Evolutionary conservation across 805 yeast genomes (phyloP).

Genomic region (Ogataea pignaliae): DNA sequence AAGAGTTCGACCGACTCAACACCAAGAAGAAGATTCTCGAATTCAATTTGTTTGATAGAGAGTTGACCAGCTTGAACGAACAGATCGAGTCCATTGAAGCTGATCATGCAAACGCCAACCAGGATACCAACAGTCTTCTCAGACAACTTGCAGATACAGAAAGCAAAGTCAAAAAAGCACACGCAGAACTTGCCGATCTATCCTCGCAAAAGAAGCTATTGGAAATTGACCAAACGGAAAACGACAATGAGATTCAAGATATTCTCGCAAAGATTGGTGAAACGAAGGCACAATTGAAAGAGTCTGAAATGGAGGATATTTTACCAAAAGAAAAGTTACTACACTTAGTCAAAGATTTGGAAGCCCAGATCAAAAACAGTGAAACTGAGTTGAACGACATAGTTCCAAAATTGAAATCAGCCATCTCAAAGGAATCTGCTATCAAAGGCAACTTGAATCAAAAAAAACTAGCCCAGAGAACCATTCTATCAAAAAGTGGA

Average conservation of each 20-base stretch:
- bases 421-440: slow-evolving; percentile 37
- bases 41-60: slow-evolving; percentile 73
- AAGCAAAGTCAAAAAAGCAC: slow-evolving; percentile 39
- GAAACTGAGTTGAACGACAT: slow-evolving; percentile 33
- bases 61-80: slow-evolving; percentile 55
- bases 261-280: slow-evolving; percentile 45
- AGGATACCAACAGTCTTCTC: slow-evolving; percentile 50
- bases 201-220: slow-evolving; percentile 46
- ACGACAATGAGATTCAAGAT: slow-evolving; percentile 46
- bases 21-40: slow-evolving; percentile 67
- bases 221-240: slow-evolving; percentile 52
- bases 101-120: slow-evolving; percentile 46
- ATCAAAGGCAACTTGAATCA: slow-evolving; percentile 38
- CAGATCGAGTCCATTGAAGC: slow-evolving; percentile 59
- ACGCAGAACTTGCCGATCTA: slow-evolving; percentile 41
- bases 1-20: slow-evolving; percentile 63
- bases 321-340: slow-evolving; percentile 20
- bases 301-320: slow-evolving; percentile 34
- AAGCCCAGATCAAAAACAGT: slow-evolving; percentile 30
- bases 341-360: slow-evolving; percentile 18
- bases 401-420: slow-evolving; percentile 38
- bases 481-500: slow-evolving; percentile 66
- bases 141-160: slow-evolving; percentile 62
- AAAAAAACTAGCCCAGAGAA: slow-evolving; percentile 48
- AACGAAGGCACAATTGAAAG: slow-evolving; percentile 42